Evolutionary conservation across 2,329 filamentous ascomycete species (phyloP), one percentile per base, ranked within the genome.

Genomic region (Colletotrichum musae): DNA sequence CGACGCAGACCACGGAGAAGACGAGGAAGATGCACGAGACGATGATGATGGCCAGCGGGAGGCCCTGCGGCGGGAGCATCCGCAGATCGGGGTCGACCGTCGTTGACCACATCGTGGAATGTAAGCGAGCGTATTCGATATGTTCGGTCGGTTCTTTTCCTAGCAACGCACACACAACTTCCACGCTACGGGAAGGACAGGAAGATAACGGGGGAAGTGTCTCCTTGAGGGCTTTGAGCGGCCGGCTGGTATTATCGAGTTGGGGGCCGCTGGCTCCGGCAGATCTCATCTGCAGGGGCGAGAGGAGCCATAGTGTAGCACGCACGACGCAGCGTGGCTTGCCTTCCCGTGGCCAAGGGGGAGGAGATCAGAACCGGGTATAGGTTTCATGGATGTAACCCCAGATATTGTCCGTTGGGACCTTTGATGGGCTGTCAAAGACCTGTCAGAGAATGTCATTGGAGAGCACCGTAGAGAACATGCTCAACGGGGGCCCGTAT

Each of bases 31-130:
- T 13, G 56, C 41, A 28, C n/a, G 67, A 70, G 16, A 67, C 36
- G 56, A 70, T 48, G 51, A 70, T 70, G 51, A 70, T 70, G 56
- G 67, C 67, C 16, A 70, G 67, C 56, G 67, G 62, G 18, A 70
- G 51, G 2, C 24, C 18, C 6, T 56, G 36, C 6, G 67, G 67
- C 62, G 64, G 28, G 26, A 70, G 62, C 12, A 61, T 57, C 52
- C 67, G 62, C 57, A 67, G 7, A 26, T 67, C 57, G 26, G 67
- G 67, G 56, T 70, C 67, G 50, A 70, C 51, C 0, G 56, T 67
- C 1, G 67, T 66, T 59, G 67, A 67, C 59, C 59, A 62, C 67
- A 70, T 70, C 9, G 56, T 70, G 45, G 36, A 41, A 48, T 48
- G 61, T 63, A 43, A 36, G 32, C 32, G 32, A 36, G 45, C 45